Percentiles rank a stretch among this genome's conserved stretches.
phyloP scores from a whole-genome alignment of 2,329 filamentous ascomycete genomes.

The Phialemoniopsis sp. region DNA sequence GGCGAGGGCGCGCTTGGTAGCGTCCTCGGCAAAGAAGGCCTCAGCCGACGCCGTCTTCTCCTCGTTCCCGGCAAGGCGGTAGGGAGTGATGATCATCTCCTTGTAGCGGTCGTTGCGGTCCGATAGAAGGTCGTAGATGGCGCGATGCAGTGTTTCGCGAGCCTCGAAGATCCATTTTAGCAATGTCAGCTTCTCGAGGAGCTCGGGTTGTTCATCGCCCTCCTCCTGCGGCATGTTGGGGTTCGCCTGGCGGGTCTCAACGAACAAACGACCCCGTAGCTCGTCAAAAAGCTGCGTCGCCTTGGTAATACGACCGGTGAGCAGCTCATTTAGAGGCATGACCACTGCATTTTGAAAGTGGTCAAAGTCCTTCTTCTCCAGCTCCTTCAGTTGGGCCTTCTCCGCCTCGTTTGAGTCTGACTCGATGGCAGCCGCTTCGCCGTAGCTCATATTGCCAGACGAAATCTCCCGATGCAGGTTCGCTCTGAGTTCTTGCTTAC shows the following conservation, averaged over 20 bases:
- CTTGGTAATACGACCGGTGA: constrained; percentile 69
- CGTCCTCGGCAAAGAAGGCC: constrained; percentile 79
- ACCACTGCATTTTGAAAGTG: constrained; percentile 78
- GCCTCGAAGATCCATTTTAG: constrained; percentile 97
- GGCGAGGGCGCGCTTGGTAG: constrained; percentile 63
- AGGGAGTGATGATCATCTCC: constrained; percentile 78
- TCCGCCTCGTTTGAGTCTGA: constrained; percentile 70
- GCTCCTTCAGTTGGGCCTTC: constrained; percentile 63
- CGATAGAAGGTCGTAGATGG: constrained; percentile 78
- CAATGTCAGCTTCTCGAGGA: constrained; percentile 89
- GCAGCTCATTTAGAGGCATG: constrained; percentile 75
- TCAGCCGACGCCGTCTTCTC: constrained; percentile 78
- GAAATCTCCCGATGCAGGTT: constrained; percentile 78
- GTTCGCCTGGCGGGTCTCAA: constrained; percentile 61
- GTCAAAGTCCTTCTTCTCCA: constrained; percentile 78
- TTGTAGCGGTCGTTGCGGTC: constrained; percentile 86
- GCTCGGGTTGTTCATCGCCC: constrained; percentile 89
- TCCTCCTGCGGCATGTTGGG: constrained; percentile 90
- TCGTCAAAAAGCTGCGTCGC: constrained; percentile 76
- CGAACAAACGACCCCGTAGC: constrained; percentile 67
- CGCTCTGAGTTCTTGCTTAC: constrained; percentile 61
- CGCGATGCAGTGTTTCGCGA: constrained; percentile 80
- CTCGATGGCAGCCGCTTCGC: constrained; percentile 78
- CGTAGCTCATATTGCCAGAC: constrained; percentile 74
- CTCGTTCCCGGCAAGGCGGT: constrained; percentile 67